phyloP scores from a whole-genome alignment of 2,329 filamentous ascomycete genomes.

The Calonectria pseudoturangicola region DNA sequence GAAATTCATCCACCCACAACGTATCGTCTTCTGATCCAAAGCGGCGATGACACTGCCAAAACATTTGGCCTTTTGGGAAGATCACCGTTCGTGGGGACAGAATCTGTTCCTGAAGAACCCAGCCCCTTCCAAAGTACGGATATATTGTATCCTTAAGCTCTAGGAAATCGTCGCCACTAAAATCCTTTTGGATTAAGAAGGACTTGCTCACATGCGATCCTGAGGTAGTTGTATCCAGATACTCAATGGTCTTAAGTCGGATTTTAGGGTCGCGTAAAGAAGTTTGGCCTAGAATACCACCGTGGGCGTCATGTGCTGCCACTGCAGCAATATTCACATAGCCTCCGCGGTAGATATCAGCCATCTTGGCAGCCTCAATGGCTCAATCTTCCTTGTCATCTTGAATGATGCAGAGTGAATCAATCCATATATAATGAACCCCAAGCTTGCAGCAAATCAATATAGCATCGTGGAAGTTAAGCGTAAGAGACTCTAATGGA shows the following conservation, averaged over 20 bases:
- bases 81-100: background rate
- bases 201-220: background rate
- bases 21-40: background rate
- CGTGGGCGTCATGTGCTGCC: background rate
- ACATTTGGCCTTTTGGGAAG: slow-evolving; percentile 3
- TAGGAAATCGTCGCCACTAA: background rate
- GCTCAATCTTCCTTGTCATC: background rate
- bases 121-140: background rate
- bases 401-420: slow-evolving; percentile 2
- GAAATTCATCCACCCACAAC: background rate
- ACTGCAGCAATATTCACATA: background rate
- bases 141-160: background rate
- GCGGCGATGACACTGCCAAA: background rate
- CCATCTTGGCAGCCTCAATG: background rate
- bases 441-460: slow-evolving; percentile 1
- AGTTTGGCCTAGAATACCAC: background rate
- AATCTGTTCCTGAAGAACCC: background rate
- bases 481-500: background rate
- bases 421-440: background rate
- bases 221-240: background rate
- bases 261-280: background rate
- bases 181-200: background rate
- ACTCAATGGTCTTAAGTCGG: background rate
- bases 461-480: background rate
- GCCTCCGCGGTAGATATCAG: background rate